These are phyloP conservation scores for Penicillium sclerotiorum DNA, from an alignment of 2,329 filamentous ascomycete species.

Conservation along the genomic window DNA sequence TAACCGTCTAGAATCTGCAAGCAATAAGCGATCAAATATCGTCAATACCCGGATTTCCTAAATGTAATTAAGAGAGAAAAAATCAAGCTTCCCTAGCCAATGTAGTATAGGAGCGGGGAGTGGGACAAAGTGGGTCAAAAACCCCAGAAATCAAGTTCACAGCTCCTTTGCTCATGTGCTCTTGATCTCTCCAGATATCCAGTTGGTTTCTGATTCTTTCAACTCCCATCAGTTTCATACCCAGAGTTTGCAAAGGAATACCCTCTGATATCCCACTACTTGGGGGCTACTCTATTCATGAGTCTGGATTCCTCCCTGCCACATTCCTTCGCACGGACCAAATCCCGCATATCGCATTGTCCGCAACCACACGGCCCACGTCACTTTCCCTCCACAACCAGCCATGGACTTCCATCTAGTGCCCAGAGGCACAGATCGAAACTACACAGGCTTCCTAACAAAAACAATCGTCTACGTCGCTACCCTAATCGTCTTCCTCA, in stretches of 20 bases:
- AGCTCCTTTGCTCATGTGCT: not conserved
- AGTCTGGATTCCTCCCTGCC: too few relatives aligned
- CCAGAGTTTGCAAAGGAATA: not conserved
- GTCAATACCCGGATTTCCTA: too few relatives aligned
- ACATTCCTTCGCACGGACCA: slow-evolving; percentile 11
- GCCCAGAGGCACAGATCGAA: slow-evolving; percentile 45
- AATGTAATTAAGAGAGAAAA: too few relatives aligned
- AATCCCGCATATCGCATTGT: slow-evolving; percentile 6
- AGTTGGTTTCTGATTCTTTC: not conserved
- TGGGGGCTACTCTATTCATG: not conserved
- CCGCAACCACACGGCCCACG: not conserved
- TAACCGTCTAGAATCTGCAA: too few relatives aligned
- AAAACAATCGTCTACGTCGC: slow-evolving; percentile 52
- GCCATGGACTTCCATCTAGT: slow-evolving; percentile 48
- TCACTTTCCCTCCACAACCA: not conserved
- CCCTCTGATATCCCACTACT: not conserved
- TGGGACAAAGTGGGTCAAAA: slow-evolving; percentile 5
- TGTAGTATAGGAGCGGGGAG: not conserved
- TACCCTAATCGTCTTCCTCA: slow-evolving; percentile 49
- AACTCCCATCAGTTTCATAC: not conserved
- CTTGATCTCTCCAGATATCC: not conserved
- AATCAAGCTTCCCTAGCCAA: too few relatives aligned
- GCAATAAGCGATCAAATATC: too few relatives aligned
- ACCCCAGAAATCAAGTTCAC: not conserved
- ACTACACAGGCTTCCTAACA: slow-evolving; percentile 52